Conservation (phyloP, 805 yeast species). For the Komagataella populi region DNA sequence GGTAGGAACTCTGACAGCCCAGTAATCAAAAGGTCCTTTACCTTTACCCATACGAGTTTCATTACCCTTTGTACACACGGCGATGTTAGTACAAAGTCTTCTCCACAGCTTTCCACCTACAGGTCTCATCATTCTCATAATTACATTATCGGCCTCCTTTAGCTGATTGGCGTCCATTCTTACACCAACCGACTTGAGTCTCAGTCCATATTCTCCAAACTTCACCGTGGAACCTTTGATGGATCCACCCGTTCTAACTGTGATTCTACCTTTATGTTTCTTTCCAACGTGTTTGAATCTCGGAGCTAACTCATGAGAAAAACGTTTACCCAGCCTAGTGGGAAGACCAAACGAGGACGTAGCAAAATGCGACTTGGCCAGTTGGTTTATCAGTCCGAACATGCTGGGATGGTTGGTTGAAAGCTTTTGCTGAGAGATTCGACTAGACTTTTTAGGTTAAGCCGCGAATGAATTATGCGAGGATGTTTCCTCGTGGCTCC, state of each 20-base stretch:
- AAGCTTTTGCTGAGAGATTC: neutral
- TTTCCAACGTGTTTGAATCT: conserved; percentile 54
- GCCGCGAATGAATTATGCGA: neutral
- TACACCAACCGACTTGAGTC: conserved; percentile 80
- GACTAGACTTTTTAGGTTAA: neutral
- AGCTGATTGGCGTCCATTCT: conserved; percentile 80
- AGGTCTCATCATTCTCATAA: conserved; percentile 75
- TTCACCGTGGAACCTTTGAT: conserved; percentile 72
- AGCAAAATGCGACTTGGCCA: neutral
- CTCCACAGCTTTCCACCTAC: conserved; percentile 64
- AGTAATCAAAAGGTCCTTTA: conserved; percentile 93
- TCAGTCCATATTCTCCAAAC: conserved; percentile 75
- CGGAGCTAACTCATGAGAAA: conserved; percentile 66
- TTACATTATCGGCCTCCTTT: conserved; percentile 79
- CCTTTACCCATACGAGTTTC: conserved; percentile 99
- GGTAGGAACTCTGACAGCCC: conserved; percentile 94
- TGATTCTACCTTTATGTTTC: conserved; percentile 87
- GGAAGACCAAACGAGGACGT: neutral
- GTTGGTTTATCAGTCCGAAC: neutral
- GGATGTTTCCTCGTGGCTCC: neutral
- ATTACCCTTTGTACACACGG: conserved; percentile 93
- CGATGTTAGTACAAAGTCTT: conserved; percentile 70
- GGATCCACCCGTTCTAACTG: conserved; percentile 92
- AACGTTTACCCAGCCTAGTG: conserved; percentile 18
- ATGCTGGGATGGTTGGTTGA: neutral